Evolutionary conservation across 192 early-diverging fungal species (phyloP), one percentile per base, ranked within the genome.

Genomic region (Coemansia reversa): DNA sequence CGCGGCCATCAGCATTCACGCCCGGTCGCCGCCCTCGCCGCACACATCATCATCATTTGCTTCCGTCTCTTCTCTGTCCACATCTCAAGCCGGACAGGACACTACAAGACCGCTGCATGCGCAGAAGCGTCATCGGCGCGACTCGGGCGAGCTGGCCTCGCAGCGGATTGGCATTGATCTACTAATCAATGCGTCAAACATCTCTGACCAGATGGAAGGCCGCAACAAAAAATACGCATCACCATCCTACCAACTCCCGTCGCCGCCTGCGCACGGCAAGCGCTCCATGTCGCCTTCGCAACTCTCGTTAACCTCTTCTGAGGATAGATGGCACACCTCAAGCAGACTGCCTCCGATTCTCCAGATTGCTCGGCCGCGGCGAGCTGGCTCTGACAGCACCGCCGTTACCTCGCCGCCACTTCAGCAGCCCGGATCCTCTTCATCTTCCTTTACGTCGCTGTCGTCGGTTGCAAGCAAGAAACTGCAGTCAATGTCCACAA

Each of bases 131-230:
- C 56, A 69, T 61, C 51, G 67, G 11, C 27, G 58, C 64, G 61
- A 62, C 49, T 52, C 70, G 27, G 70, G 61, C 12, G 35, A 55
- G 19, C 61, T 71, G 6, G 60, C 60, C 12, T 60, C 63, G 53
- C 76, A 79, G 49, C 53, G 70, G 20, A 70, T 73, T 59, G 70
- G 76, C 28, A 73, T 79, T 7, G 76, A 73, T 60, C 56, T 79
- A 39, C 67, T 79, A 58, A 63, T 79, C 25, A 79, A 79, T 30
- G 76, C 76, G 9, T 73, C 76, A 4, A 79, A 66, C 6, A 55
- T 79, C 50, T 70, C 76, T 0, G 76, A 79, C 63, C 62, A 62
- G 51, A 58, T 66, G 55, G 64, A 60, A 45, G 22, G 60, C 63
- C 51, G 33, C 42, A 57, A 33, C 25, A 29, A 50, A 22, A 51